These are phyloP conservation scores for Scheffersomyces lignicola DNA, from an alignment of 1,139 yeast genomes.

Conservation along the genomic window DNA sequence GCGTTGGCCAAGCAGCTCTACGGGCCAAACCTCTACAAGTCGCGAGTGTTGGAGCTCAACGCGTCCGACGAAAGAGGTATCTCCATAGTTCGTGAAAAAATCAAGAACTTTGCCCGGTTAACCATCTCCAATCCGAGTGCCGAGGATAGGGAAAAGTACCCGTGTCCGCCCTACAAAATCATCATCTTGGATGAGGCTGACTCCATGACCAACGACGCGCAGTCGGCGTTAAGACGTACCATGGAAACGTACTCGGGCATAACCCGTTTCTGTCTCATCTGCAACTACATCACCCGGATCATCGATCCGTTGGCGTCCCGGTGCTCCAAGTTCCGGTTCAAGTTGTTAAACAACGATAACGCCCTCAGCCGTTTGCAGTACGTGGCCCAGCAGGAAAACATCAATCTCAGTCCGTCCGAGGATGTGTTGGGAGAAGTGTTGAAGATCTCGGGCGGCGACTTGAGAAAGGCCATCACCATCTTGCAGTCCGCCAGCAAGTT, in stretches of 20 bases:
- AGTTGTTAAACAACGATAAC: slow-evolving; percentile 67
- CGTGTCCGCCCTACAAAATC: slow-evolving; percentile 93
- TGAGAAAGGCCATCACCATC: slow-evolving; percentile 88
- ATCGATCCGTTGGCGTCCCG: slow-evolving; percentile 96
- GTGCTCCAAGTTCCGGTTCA: slow-evolving; percentile 92
- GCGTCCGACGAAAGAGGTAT: slow-evolving; percentile 98
- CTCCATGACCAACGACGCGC: slow-evolving; percentile 98
- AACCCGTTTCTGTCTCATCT: slow-evolving; percentile 89
- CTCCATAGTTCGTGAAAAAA: slow-evolving; percentile 86
- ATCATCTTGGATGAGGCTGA: slow-evolving; percentile 93
- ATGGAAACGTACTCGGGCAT: slow-evolving; percentile 94
- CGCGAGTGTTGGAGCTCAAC: slow-evolving; percentile 85
- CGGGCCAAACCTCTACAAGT: slow-evolving; percentile 66
- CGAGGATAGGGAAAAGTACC: slow-evolving; percentile 69
- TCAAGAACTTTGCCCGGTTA: slow-evolving; percentile 87
- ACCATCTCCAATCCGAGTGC: slow-evolving; percentile 79
- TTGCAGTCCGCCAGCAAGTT: slow-evolving; percentile 84
- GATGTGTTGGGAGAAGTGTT: slow-evolving; percentile 64
- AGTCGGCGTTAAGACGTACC: slow-evolving; percentile 89
- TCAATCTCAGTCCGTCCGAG: slow-evolving; percentile 43
- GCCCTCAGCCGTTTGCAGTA: slow-evolving; percentile 66
- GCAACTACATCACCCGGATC: slow-evolving; percentile 93
- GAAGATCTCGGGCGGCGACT: slow-evolving; percentile 77
- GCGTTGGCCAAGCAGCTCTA: slow-evolving; percentile 85
- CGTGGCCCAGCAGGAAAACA: slow-evolving; percentile 57